These are phyloP conservation scores for Dillenia turbinata DNA, from an alignment of 164 flowering plant species.

Conservation along the genomic window DNA sequence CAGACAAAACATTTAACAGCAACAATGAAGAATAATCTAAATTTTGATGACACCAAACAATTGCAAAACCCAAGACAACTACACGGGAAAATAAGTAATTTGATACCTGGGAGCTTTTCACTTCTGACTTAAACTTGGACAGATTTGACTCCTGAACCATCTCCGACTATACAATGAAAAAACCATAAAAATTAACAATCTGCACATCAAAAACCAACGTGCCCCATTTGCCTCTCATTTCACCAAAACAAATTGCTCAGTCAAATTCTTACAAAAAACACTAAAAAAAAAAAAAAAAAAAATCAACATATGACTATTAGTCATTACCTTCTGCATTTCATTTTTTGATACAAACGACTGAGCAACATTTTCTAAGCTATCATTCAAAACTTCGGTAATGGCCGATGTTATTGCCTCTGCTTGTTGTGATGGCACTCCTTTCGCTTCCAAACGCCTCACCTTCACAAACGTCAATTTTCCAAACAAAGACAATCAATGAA, in stretches of 20 bases:
- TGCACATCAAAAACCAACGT: background rate
- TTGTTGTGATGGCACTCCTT: constrained; percentile 72
- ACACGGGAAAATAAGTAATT: background rate
- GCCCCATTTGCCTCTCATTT: too few species aligned
- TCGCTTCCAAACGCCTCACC: constrained; percentile 72
- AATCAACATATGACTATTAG: too few species aligned
- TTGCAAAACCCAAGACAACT: too few species aligned
- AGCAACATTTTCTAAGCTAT: constrained; percentile 70
- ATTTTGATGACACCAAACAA: too few species aligned
- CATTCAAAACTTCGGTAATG: constrained; percentile 67
- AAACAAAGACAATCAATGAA: background rate
- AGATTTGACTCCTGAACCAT: constrained; percentile 61
- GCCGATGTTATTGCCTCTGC: constrained; percentile 87
- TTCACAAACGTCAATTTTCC: constrained; percentile 6
- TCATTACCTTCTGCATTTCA: constrained; percentile 76
- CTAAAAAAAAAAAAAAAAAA: background rate
- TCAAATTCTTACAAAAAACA: background rate
- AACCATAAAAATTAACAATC: background rate
- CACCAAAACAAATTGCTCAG: too few species aligned
- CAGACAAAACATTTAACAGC: too few species aligned
- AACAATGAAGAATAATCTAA: too few species aligned
- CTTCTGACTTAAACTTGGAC: constrained; percentile 68
- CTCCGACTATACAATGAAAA: constrained; percentile 29
- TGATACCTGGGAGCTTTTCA: constrained; percentile 66
- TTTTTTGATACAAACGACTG: constrained; percentile 51